Conservation (phyloP, 768 basidiomycete genomes). For the Kwoniella pini region DNA sequence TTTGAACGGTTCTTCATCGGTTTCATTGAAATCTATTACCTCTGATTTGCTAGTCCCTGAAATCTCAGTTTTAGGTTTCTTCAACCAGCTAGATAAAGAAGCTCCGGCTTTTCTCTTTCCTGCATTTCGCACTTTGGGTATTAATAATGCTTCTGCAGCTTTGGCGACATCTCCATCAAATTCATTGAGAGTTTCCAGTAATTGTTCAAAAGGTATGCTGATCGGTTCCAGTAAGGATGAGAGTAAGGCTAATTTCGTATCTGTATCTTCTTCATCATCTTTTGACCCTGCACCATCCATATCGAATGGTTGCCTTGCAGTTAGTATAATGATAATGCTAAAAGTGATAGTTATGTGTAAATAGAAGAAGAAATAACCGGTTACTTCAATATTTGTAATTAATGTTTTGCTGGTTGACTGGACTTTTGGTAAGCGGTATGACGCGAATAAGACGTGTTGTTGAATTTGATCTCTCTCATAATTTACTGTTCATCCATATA, state of each 20-base stretch:
- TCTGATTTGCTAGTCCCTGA: neutral
- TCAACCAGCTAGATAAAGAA: constrained; percentile 30
- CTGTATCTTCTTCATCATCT: constrained; percentile 18
- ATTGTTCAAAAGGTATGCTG: constrained; percentile 28
- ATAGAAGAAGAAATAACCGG: neutral
- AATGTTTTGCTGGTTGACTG: constrained; percentile 9
- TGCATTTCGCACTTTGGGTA: constrained; percentile 25
- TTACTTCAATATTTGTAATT: too few species aligned
- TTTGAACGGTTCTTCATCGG: neutral
- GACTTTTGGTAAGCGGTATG: neutral
- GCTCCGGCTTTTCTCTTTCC: constrained; percentile 30
- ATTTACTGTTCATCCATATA: too few species aligned
- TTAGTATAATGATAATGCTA: neutral
- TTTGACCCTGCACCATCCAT: neutral
- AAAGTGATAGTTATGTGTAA: neutral
- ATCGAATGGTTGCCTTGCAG: neutral
- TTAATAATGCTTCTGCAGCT: constrained; percentile 47
- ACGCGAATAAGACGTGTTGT: neutral
- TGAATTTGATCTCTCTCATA: neutral
- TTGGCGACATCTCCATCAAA: constrained; percentile 36
- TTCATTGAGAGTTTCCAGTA: constrained; percentile 30
- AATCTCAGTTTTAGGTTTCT: neutral
- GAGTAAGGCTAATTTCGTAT: constrained; percentile 40
- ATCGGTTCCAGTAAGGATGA: constrained; percentile 48
- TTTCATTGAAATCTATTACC: neutral